Conservation (phyloP, 163 green algal species). For the Botryococcus braunii region DNA sequence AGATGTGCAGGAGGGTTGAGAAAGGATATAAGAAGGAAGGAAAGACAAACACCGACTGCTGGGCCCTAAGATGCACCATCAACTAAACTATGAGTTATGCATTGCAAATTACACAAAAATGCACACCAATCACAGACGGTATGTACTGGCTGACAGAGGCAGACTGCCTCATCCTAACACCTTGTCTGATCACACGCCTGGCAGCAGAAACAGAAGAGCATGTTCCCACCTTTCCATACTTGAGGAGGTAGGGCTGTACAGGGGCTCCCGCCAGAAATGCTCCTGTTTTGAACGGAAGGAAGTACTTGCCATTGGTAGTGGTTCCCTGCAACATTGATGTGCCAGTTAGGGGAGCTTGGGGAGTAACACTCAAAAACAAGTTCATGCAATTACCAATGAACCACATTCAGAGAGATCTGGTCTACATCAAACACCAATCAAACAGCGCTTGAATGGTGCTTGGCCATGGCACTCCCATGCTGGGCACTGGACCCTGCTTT, state of each 20-base stretch:
- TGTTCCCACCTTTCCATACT: slow-evolving; percentile 42
- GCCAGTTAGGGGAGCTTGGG: not conserved
- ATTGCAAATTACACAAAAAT: too few species aligned
- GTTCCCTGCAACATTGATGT: slow-evolving; percentile 55
- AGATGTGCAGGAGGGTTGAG: too few species aligned
- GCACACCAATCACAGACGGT: not conserved
- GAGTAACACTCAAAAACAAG: not conserved
- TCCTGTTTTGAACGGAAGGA: slow-evolving; percentile 87
- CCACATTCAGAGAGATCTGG: not conserved
- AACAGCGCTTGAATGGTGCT: not conserved
- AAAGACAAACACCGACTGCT: too few species aligned
- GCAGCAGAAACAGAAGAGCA: not conserved
- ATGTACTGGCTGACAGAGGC: too few species aligned
- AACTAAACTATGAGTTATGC: too few species aligned
- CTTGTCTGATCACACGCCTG: too few species aligned
- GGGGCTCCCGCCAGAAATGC: slow-evolving; percentile 79
- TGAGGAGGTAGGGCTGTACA: slow-evolving; percentile 68
- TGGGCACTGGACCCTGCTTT: not conserved
- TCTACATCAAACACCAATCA: not conserved
- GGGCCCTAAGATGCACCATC: too few species aligned
- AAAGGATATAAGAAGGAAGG: too few species aligned
- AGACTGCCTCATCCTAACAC: too few species aligned
- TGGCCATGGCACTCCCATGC: not conserved
- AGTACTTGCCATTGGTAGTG: slow-evolving; percentile 78
- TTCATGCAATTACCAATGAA: not conserved